These are phyloP conservation scores for Setomelanomma holmii DNA, from an alignment of 2,329 filamentous ascomycete species.

Conservation along the genomic window DNA sequence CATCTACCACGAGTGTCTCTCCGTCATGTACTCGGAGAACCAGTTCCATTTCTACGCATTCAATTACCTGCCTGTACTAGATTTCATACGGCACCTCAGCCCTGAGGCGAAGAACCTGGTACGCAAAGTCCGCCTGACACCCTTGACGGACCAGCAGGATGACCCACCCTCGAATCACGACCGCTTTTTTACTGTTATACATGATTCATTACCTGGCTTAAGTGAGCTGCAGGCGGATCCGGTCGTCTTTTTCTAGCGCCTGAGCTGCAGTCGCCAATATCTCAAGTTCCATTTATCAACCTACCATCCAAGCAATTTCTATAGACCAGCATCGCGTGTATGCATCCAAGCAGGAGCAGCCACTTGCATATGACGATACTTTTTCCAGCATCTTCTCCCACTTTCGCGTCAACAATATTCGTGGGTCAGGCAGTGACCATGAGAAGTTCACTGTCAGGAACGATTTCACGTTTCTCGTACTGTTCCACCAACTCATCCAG, in stretches of 20 bases:
- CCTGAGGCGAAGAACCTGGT: constrained; percentile 48
- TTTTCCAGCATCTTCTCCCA: not conserved
- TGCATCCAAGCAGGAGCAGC: not conserved
- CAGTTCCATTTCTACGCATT: constrained; percentile 50
- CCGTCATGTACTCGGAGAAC: constrained; percentile 49
- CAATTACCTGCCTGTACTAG: constrained; percentile 49
- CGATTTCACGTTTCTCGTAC: no score
- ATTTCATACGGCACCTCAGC: constrained; percentile 49
- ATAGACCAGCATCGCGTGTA: not conserved
- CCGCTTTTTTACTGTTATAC: constrained; percentile 48
- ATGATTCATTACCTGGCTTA: constrained; percentile 46
- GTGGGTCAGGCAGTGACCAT: not conserved
- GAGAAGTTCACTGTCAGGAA: no score
- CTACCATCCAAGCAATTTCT: not conserved
- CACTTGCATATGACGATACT: not conserved
- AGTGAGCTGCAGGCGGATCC: constrained; percentile 48
- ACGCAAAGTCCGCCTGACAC: constrained; percentile 47
- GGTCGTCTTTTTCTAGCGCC: constrained; percentile 42
- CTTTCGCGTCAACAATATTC: not conserved
- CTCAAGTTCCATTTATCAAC: no score
- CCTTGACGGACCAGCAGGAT: constrained; percentile 45
- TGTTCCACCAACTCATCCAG: no score
- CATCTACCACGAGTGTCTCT: constrained; percentile 49
- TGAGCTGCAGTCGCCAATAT: not conserved
- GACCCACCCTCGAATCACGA: constrained; percentile 45